Percentiles rank a stretch among this genome's conserved stretches.
These are phyloP conservation scores for Hymenoscyphus occultus DNA, from an alignment of 2,329 filamentous ascomycete species.

Conservation along the genomic window DNA sequence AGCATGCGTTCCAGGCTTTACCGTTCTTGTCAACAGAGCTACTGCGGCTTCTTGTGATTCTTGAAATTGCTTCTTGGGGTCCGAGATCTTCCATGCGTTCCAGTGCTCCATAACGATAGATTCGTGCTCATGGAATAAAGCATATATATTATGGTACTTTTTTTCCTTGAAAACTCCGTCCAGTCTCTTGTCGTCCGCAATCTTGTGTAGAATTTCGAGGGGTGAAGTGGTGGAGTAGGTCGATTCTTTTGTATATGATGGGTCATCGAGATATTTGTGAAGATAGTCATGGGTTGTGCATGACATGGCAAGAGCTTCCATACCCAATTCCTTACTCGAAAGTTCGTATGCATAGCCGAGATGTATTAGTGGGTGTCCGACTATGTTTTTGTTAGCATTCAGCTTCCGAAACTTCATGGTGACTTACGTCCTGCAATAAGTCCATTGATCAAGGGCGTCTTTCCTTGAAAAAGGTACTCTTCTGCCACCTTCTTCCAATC, in stretches of 20 bases:
- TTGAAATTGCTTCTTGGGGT: conserved; percentile 72
- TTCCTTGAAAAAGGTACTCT: conserved; percentile 71
- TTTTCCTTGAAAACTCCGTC: conserved; percentile 60
- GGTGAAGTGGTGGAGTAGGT: conserved; percentile 60
- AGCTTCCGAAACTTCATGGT: conserved; percentile 30
- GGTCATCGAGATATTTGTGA: conserved; percentile 69
- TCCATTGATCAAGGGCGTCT: conserved; percentile 76
- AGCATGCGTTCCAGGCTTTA: conserved; percentile 54
- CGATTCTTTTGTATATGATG: conserved; percentile 64
- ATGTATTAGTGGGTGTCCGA: conserved; percentile 91
- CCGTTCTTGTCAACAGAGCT: conserved; percentile 60
- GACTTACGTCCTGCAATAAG: conserved; percentile 73
- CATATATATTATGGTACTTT: conserved; percentile 58
- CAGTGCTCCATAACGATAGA: conserved; percentile 78
- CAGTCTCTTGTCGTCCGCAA: conserved; percentile 68
- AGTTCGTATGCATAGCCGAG: conserved; percentile 92
- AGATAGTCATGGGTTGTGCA: conserved; percentile 56
- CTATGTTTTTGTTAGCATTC: conserved; percentile 42
- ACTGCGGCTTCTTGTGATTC: conserved; percentile 63
- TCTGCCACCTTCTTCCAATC: conserved; percentile 78
- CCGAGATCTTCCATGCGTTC: conserved; percentile 76
- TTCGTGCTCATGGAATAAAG: conserved; percentile 67
- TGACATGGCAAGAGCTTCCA: conserved; percentile 78
- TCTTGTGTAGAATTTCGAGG: conserved; percentile 66
- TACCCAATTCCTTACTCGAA: conserved; percentile 77